Percentiles rank a stretch among this genome's conserved stretches.
Conservation (phyloP, 306 rosid genomes). For the Cucumis hystrix region DNA sequence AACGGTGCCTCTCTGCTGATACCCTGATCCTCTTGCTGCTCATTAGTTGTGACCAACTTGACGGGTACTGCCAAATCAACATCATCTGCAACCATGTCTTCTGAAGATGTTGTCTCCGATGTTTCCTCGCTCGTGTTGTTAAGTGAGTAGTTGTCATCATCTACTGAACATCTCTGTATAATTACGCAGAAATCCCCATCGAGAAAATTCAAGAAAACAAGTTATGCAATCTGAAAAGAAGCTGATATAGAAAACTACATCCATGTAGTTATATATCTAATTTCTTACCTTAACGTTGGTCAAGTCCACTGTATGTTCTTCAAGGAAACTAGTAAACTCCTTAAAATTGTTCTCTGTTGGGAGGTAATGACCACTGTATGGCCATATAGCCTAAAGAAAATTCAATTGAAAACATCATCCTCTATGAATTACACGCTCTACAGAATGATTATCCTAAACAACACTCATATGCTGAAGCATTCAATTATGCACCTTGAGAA, state of each 20-base stretch:
- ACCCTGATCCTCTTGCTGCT: background rate
- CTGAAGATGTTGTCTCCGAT: background rate
- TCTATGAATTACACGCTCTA: background rate
- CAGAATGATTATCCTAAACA: background rate
- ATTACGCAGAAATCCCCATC: background rate
- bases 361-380: constrained; percentile 43
- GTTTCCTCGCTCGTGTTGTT: background rate
- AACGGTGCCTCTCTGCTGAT: background rate
- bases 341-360: constrained; percentile 40
- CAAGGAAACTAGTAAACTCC: constrained; percentile 27
- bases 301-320: constrained; percentile 25
- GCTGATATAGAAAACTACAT: background rate
- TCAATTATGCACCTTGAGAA: constrained; percentile 21
- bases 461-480: background rate
- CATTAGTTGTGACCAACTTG: background rate
- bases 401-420: background rate
- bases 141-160: constrained; percentile 15
- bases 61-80: background rate
- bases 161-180: constrained; percentile 22
- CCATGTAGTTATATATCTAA: background rate
- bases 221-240: background rate
- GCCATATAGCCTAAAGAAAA: constrained; percentile 35
- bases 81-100: background rate
- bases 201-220: background rate
- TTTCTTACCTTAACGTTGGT: constrained; percentile 26